Evolutionary conservation across 2,329 filamentous ascomycete species (phyloP), one percentile per base, ranked within the genome.

Genomic region (Fusarium buharicum): DNA sequence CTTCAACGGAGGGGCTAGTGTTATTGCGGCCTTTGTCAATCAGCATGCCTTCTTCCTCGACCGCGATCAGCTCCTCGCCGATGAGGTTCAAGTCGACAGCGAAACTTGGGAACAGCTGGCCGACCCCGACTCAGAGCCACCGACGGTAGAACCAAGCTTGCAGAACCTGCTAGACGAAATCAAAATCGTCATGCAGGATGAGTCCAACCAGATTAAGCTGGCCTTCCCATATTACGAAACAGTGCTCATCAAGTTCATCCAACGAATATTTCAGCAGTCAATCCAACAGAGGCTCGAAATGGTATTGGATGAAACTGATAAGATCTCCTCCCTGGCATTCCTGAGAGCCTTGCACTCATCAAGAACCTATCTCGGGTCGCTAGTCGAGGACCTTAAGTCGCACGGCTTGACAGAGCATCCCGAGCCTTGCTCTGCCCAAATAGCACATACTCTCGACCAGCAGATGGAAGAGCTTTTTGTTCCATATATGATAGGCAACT

Each of bases 11-110:
- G 95, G 95, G 47, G 88, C 92, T 54, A 98, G 93, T 74, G 95
- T 98, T 57, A 96, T 97, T 76, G 94, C 92, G 13, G 84, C 94
- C 11, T 99, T 98, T 75, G 94, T 99, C 72, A 99, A 99, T 73
- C 95, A 99, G 75, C 96, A 99, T 77, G 93, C 97, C 72, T 99
- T 99, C 83, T 99, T 99, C 78, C 97, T 99, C 72, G 95, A 98
- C 73, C 85, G 93, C 22, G 95, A 93, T 67, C 94, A 98, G 75
- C 82, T 99, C 54, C 89, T 97, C 45, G 90, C 90, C 1, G 93
- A 97, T 70, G 93, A 97, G 74, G 86, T 96, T 14, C 84, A 84
- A 3, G 84, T 86, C 12, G 91, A 95, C 68, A 84, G 83, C 55
- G 86, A 92, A 60, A 89, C 87, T 2, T 97, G 94, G 93, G 94